Evolutionary conservation across 768 basidiomycete species (phyloP), one percentile per base, ranked within the genome.

Genomic region (Boletus rubropictus): DNA sequence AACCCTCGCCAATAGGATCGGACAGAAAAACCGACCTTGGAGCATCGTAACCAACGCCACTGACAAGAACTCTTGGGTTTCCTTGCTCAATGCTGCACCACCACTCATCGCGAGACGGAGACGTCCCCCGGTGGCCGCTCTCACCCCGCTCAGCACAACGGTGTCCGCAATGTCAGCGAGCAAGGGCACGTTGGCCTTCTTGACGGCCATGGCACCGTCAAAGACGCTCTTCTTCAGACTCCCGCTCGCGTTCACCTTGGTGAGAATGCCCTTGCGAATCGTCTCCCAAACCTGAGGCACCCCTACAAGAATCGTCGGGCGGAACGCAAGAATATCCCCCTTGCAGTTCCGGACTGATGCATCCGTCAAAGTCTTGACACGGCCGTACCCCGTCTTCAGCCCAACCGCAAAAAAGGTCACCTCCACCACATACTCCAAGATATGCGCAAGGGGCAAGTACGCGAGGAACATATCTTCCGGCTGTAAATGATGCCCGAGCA

Each of bases 241-340:
- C 8, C 89, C 84, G 2, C 82, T 69, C 3, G 78, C 60, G 48
- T 89, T 79, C 44, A 97, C 83, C 67, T 92, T 91, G 50, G 75
- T 64, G 9, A 92, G 59, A 62, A 99, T 94, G 27, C 93, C 93
- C 72, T 99, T 99, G 49, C 94, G 83, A 54, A 97, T 97, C 45
- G 81, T 84, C 69, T 99, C 95, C 92, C 92, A 99, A 1, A 98
- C 88, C 3, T 93, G 89, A 2, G 95, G 95, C 2, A 98, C 95
- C 43, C 92, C 95, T 43, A 90, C 80, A 79, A 98, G 84, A 68
- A 96, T 83, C n/a, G 82, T 77, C 6, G 95, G 95, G 35, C 74
- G 70, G 74, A 96, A 88, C 11, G 82, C 76, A 43, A 75, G 73
- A 59, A 99, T 81, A 62, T 98, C 95, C 40, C 95, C 95, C 48